Percentiles rank a stretch among this genome's conserved stretches.
Evolutionary conservation across 768 basidiomycete genomes (phyloP).

Genomic region (Amanita brunnescens): DNA sequence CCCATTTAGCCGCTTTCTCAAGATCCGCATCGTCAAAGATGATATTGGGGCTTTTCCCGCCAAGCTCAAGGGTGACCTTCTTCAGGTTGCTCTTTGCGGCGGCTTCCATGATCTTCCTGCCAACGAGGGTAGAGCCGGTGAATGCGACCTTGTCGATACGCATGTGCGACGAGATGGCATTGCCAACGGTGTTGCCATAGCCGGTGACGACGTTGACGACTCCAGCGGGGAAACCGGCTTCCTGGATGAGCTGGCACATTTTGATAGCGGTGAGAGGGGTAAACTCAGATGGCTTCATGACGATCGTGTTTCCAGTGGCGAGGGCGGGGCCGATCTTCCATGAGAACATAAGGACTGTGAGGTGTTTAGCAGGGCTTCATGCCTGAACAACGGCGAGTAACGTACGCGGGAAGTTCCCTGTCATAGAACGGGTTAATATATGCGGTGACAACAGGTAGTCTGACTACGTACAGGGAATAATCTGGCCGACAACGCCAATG

Average conservation of each 20-base stretch:
- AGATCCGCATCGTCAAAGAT: slow-evolving; percentile 60
- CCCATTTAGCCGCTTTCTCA: slow-evolving; percentile 60
- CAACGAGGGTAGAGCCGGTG: slow-evolving; percentile 58
- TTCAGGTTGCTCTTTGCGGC: slow-evolving; percentile 68
- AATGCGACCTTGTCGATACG: slow-evolving; percentile 57
- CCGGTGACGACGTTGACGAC: slow-evolving; percentile 73
- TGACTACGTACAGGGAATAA: slow-evolving; percentile 41
- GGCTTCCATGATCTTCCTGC: slow-evolving; percentile 67
- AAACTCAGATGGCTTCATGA: slow-evolving; percentile 76
- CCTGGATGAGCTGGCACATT: slow-evolving; percentile 43
- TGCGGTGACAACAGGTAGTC: background rate
- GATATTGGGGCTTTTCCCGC: slow-evolving; percentile 59
- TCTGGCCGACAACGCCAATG: slow-evolving; percentile 42
- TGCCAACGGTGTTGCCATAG: slow-evolving; percentile 50
- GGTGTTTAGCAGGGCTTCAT: slow-evolving; percentile 12
- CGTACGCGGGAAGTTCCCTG: slow-evolving; percentile 59
- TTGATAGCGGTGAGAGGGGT: slow-evolving; percentile 65
- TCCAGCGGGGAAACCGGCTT: slow-evolving; percentile 76
- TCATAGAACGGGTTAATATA: slow-evolving; percentile 23
- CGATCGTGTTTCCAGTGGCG: slow-evolving; percentile 70
- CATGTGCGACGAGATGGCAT: slow-evolving; percentile 58
- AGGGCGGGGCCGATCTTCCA: slow-evolving; percentile 81
- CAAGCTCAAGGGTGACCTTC: slow-evolving; percentile 67
- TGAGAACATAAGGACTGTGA: slow-evolving; percentile 45
- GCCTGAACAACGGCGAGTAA: background rate